Conservation (phyloP, 768 basidiomycete species). For the Naganishia randhawae region DNA sequence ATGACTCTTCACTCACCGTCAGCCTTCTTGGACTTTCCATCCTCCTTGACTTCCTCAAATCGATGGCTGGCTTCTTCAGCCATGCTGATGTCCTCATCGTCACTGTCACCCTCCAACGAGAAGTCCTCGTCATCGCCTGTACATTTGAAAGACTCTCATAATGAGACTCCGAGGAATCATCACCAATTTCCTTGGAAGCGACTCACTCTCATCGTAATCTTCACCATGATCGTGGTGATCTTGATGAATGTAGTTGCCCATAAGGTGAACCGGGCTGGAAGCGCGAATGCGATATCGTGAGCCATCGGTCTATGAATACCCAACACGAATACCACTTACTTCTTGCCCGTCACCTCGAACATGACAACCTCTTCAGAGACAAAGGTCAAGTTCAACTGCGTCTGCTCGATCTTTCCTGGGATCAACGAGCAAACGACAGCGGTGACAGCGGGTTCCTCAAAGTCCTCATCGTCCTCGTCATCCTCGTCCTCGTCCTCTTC, state of each 20-base stretch:
- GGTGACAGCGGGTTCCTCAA: slow-evolving; percentile 50
- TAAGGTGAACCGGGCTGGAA: slow-evolving; percentile 62
- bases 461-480: slow-evolving; percentile 41
- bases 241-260: slow-evolving; percentile 73
- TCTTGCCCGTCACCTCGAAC: slow-evolving; percentile 74
- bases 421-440: slow-evolving; percentile 70
- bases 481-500: slow-evolving; percentile 18
- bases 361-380: slow-evolving; percentile 61
- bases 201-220: slow-evolving; percentile 60
- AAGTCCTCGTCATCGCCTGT: slow-evolving; percentile 30
- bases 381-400: slow-evolving; percentile 66
- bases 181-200: slow-evolving; percentile 48
- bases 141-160: background rate
- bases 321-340: slow-evolving; percentile 52
- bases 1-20: slow-evolving; percentile 1
- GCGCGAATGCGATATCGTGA: background rate
- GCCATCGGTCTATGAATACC: background rate
- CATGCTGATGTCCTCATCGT: slow-evolving; percentile 38
- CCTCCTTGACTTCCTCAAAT: slow-evolving; percentile 66
- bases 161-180: background rate
- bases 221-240: slow-evolving; percentile 68
- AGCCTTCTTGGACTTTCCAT: slow-evolving; percentile 46
- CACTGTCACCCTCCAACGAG: slow-evolving; percentile 53
- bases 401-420: slow-evolving; percentile 80
- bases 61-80: slow-evolving; percentile 55